Evolutionary conservation across 345 rosid species (phyloP), one percentile per base, ranked within the genome.

Genomic region (Raphanus raphanistrum): DNA sequence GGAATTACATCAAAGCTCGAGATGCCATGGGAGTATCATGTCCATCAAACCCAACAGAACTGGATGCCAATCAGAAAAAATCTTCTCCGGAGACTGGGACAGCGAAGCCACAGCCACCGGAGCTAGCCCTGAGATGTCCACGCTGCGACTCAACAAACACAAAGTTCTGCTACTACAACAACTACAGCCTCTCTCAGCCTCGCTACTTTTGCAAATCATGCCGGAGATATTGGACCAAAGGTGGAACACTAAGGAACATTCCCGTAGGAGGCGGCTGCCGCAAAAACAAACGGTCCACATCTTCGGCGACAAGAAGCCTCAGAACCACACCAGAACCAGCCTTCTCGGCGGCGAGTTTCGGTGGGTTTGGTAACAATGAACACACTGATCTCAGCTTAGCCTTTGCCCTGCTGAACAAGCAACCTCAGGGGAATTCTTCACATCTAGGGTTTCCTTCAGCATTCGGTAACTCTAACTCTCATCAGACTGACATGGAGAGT

Each of bases 131-230:
- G 5, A 88, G 87, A 36, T 90, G 96, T 50, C 96, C 96, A 17
- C 84, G 96, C 59, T 90, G 96, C 64, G 91, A 89, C 69, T 90
- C 96, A 80, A 81, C 86, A 57, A 90, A 90, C 87, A 90, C 96
- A 76, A 90, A 90, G 76, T 90, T 90, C 76, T 90, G 96, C 79
- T 90, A 90, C 83, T 90, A 90, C 91, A 90, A 90, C 88, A 90
- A 90, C 82, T 90, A 90, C 88, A 90, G 93, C 73, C 90, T 89
- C 70, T 71, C 93, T 65, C 96, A 90, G 86, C 96, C 96, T 12
- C 83, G 96, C 70, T 89, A 89, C 88, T 90, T 90, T 65, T 90
- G 96, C 90, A 90, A 90, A 79, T 85, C 91, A 11, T 90, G 96
- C 86, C 81, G 93, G 52, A 81, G 96, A 82, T 90, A 90, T 71